These are phyloP conservation scores for Aspergillus intermedius DNA, from an alignment of 2,329 filamentous ascomycete genomes.

Conservation along the genomic window DNA sequence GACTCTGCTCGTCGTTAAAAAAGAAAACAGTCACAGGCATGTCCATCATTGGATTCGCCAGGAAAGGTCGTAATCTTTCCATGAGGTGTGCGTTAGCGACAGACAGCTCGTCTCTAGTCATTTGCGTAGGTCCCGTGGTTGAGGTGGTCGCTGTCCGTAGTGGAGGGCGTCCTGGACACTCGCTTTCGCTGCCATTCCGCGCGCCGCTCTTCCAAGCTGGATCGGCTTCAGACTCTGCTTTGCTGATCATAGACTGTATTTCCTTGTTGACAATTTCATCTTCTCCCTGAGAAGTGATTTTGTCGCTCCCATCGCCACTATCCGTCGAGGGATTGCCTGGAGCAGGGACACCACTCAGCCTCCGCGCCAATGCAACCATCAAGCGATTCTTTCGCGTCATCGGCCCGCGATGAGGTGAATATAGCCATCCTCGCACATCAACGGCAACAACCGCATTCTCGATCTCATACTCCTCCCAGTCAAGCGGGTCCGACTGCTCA, in stretches of 20 bases:
- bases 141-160: slow-evolving; percentile 43
- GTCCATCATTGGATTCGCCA: slow-evolving; percentile 72
- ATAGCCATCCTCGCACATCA: slow-evolving; percentile 93
- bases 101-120: slow-evolving; percentile 68
- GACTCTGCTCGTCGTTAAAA: slow-evolving; percentile 76
- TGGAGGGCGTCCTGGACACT: slow-evolving; percentile 20
- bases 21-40: slow-evolving; percentile 88
- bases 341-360: slow-evolving; percentile 78
- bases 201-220: slow-evolving; percentile 66
- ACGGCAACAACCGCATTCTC: slow-evolving; percentile 85
- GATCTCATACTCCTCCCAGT: slow-evolving; percentile 75
- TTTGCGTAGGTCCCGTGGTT: slow-evolving; percentile 34
- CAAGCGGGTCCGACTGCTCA: slow-evolving; percentile 62
- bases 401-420: slow-evolving; percentile 74
- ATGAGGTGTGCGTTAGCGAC: slow-evolving; percentile 82
- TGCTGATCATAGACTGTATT: slow-evolving; percentile 68
- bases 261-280: slow-evolving; percentile 66
- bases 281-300: slow-evolving; percentile 39
- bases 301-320: slow-evolving; percentile 31
- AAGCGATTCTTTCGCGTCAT: slow-evolving; percentile 83
- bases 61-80: slow-evolving; percentile 79
- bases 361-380: slow-evolving; percentile 76
- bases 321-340: slow-evolving; percentile 40
- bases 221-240: slow-evolving; percentile 64
- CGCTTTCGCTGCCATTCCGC: slow-evolving; percentile 17